Evolutionary conservation across 2,329 filamentous ascomycete genomes (phyloP).

Genomic region (Setomelanomma holmii): DNA sequence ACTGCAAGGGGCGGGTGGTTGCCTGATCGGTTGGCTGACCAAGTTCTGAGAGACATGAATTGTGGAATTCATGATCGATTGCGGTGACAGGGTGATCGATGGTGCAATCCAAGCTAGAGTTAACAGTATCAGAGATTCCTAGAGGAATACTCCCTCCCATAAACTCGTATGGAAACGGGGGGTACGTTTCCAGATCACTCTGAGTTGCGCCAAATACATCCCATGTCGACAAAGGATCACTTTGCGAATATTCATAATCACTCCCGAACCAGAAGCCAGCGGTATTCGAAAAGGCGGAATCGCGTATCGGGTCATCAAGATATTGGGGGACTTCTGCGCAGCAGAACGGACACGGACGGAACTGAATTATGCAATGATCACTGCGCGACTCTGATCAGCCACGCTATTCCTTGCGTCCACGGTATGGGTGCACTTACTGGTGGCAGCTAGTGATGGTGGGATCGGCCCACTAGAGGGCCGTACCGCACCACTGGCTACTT

Average conservation of each 20-base stretch:
- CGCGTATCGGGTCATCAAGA: not conserved
- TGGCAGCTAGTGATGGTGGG: not conserved
- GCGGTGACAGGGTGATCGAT: not conserved
- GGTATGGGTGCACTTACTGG: not conserved
- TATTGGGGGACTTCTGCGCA: not conserved
- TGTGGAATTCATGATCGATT: not conserved
- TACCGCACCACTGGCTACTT: not conserved
- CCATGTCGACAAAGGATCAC: not conserved
- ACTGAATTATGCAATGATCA: not conserved
- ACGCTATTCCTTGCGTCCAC: not conserved
- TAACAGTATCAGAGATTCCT: not conserved
- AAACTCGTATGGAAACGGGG: not conserved
- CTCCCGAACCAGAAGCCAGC: not conserved
- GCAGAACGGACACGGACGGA: not conserved
- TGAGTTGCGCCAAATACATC: not conserved
- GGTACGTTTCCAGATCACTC: not conserved
- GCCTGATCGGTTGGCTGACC: not conserved
- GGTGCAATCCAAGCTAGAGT: not conserved
- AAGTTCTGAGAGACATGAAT: not conserved
- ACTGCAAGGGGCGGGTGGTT: not conserved
- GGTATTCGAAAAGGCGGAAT: not conserved
- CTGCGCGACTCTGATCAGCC: not conserved
- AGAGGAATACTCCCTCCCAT: not conserved
- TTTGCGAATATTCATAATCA: not conserved
- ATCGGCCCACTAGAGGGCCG: not conserved